These are phyloP conservation scores for Dionaea muscipula DNA, from an alignment of 179 eudicot genomes.

Conservation along the genomic window DNA sequence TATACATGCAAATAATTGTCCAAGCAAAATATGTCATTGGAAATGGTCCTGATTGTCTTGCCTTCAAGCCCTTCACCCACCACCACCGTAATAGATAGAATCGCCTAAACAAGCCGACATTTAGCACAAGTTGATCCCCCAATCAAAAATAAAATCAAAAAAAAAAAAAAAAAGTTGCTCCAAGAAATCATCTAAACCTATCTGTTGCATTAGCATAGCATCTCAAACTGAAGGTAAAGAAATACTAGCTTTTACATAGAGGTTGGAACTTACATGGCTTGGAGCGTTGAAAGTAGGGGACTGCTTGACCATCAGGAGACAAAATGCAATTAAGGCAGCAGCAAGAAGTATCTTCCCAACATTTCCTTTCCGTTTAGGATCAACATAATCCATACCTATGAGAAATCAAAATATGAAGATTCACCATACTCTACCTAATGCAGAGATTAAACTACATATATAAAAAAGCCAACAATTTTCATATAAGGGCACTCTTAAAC, in stretches of 20 bases:
- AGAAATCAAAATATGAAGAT: background rate
- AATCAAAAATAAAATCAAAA: too few species aligned
- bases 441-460: background rate
- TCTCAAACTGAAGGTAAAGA: background rate
- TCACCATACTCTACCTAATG: background rate
- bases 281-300: constrained; percentile 47
- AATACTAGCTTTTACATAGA: background rate
- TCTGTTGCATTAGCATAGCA: background rate
- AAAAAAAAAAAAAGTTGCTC: too few species aligned
- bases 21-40: too few species aligned
- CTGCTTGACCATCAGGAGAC: constrained; percentile 59
- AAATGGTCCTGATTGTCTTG: too few species aligned
- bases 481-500: too few species aligned
- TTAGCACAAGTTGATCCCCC: too few species aligned
- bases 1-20: too few species aligned
- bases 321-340: constrained; percentile 50
- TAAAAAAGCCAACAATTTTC: background rate
- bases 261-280: constrained; percentile 42
- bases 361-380: constrained; percentile 57
- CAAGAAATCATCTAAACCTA: too few species aligned
- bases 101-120: too few species aligned
- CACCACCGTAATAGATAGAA: too few species aligned
- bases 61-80: too few species aligned
- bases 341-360: constrained; percentile 55
- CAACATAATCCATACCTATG: constrained; percentile 70